Evolutionary conservation across 306 rosid species (phyloP).

Genomic region (Vigna unguiculata): DNA sequence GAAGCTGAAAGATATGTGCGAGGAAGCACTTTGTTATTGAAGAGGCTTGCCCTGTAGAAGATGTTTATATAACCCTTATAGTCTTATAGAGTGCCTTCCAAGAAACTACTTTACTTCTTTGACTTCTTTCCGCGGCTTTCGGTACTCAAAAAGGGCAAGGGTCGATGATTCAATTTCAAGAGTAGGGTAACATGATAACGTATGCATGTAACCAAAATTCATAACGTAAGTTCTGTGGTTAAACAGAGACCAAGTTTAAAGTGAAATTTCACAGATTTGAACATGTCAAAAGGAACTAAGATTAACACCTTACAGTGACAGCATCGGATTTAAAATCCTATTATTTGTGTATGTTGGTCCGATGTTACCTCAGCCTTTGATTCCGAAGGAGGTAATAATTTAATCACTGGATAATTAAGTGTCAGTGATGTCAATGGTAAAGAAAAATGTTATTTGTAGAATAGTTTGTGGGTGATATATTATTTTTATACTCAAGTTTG

Average conservation of each 20-base stretch:
- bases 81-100: slow-evolving; percentile 73
- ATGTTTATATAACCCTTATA: background rate
- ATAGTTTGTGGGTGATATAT: background rate
- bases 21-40: slow-evolving; percentile 54
- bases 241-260: background rate
- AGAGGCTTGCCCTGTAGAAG: slow-evolving; percentile 45
- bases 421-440: slow-evolving; percentile 26
- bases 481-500: slow-evolving; percentile 23
- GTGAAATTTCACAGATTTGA: slow-evolving; percentile 7
- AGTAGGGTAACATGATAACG: background rate
- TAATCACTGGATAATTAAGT: slow-evolving; percentile 8
- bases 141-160: slow-evolving; percentile 31
- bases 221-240: background rate
- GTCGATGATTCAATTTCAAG: slow-evolving; percentile 31
- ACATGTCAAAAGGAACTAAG: slow-evolving; percentile 9
- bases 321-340: slow-evolving; percentile 14
- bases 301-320: slow-evolving; percentile 30
- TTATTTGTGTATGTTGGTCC: background rate
- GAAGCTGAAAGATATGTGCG: slow-evolving; percentile 31
- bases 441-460: slow-evolving; percentile 13
- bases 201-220: background rate
- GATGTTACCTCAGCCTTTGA: slow-evolving; percentile 2
- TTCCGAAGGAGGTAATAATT: background rate
- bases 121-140: slow-evolving; percentile 36
- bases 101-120: slow-evolving; percentile 64